These are phyloP conservation scores for Stephanodiscus minutulus DNA, from an alignment of 108 stramenopile genomes.

Conservation along the genomic window DNA sequence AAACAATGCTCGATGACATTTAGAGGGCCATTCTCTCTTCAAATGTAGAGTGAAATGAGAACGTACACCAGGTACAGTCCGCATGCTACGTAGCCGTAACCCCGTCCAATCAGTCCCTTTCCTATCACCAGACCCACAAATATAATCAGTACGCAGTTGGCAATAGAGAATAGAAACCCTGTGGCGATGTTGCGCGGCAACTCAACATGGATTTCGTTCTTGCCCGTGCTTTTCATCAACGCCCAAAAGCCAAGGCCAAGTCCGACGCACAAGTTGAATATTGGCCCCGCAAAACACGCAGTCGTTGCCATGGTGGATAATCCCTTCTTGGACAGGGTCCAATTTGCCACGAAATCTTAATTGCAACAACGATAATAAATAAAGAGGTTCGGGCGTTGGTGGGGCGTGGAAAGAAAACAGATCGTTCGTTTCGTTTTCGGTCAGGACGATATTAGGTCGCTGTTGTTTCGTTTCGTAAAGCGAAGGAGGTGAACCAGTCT, in stretches of 20 bases:
- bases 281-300: slow-evolving; percentile 94
- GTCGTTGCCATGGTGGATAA: slow-evolving; percentile 85
- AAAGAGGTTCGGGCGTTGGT: too few species aligned
- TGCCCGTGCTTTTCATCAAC: slow-evolving; percentile 44
- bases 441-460: too few species aligned
- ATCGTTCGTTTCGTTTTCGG: too few species aligned
- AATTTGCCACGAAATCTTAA: slow-evolving; percentile 93
- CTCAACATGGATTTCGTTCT: slow-evolving; percentile 36
- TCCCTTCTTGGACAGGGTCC: slow-evolving; percentile 93
- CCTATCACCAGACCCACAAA: slow-evolving; percentile 37
- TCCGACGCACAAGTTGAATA: slow-evolving; percentile 94
- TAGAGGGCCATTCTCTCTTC: too few species aligned
- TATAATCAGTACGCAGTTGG: slow-evolving; percentile 44
- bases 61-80: slow-evolving; percentile 44
- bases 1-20: too few species aligned
- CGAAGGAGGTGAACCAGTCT: too few species aligned
- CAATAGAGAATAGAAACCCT: slow-evolving; percentile 47
- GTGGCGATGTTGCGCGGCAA: slow-evolving; percentile 42
- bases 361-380: too few species aligned
- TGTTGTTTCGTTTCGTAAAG: too few species aligned
- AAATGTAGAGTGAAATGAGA: slow-evolving; percentile 32
- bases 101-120: slow-evolving; percentile 44
- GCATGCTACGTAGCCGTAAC: slow-evolving; percentile 45
- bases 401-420: too few species aligned
- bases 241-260: slow-evolving; percentile 73